Evolutionary conservation across 1,284 basidiomycete species (phyloP), one percentile per base, ranked within the genome.

Genomic region (Papiliotrema laurentii): DNA sequence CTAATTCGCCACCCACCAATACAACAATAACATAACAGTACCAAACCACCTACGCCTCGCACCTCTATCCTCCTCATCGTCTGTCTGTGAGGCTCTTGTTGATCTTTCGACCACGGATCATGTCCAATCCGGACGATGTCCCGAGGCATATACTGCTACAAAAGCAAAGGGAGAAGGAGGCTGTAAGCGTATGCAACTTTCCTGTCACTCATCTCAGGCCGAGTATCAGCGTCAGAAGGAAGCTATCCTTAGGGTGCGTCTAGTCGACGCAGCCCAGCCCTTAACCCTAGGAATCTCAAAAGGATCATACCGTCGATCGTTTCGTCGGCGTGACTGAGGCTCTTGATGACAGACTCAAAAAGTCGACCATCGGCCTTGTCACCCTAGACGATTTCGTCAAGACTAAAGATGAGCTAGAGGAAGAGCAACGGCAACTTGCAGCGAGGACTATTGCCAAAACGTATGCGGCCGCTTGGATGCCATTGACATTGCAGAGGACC

Each of bases 271-370:
- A 2, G 7, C 7, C n/a, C 24, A n/a, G 7, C n/a, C 18, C 45
- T 57, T 31, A 56, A 39, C 21, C 27, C 18, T 42, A 69, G 66
- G 67, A 70, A 19, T 53, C 63, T 6, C 59, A 66, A 45, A 89
- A 73, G 80, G 86, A 53, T 82, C 87, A 48, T 83, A 88, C 87
- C 0, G 76, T 81, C 0, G 86, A 87, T 65, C 87, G 92, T 49
- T 99, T 99, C 71, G 86, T 93, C 19, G 87, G 88, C 4, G 89
- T 96, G 72, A 85, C 89, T 72, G 94, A 97, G 68, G 90, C 87
- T 4, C 84, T 97, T 78, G 94, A 97, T 69, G 96, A 98, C 51
- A 81, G 82, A 11, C 80, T 99, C 45, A 97, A 97, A 78, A 82
- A 91, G 64, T 86, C 81, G 43, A 99, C 96, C 0, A 83, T 98